phyloP scores from a whole-genome alignment of 805 yeast species.

The Ogataea degrootiae region DNA sequence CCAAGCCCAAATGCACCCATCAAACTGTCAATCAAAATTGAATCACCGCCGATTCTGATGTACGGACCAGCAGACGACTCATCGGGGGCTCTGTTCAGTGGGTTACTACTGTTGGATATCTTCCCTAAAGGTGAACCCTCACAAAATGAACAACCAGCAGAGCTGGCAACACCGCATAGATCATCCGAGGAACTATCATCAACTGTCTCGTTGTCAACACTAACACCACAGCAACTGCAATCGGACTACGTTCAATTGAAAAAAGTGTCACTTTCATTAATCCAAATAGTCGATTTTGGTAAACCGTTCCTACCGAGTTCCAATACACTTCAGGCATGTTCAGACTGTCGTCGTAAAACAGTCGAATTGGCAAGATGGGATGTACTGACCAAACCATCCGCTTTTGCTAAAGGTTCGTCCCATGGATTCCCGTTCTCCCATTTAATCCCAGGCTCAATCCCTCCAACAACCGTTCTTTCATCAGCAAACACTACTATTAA shows the following conservation, averaged over 20 bases:
- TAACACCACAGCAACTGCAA: slow-evolving; percentile 15
- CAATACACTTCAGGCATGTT: slow-evolving; percentile 45
- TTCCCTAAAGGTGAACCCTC: slow-evolving; percentile 15
- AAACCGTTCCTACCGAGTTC: slow-evolving; percentile 63
- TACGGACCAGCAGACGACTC: slow-evolving; percentile 78
- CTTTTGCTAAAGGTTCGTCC: slow-evolving; percentile 54
- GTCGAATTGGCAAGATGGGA: slow-evolving; percentile 86
- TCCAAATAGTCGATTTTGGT: slow-evolving; percentile 65
- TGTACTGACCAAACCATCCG: slow-evolving; percentile 54
- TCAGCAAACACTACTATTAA: slow-evolving; percentile 47
- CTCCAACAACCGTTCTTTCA: slow-evolving; percentile 72
- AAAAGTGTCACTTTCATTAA: slow-evolving; percentile 57
- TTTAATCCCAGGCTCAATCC: slow-evolving; percentile 80
- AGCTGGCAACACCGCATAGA: background rate
- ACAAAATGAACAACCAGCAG: slow-evolving; percentile 1
- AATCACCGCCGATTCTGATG: slow-evolving; percentile 85
- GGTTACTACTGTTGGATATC: slow-evolving; percentile 61
- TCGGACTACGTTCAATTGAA: slow-evolving; percentile 45
- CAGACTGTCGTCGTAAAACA: slow-evolving; percentile 48
- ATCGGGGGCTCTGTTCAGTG: slow-evolving; percentile 82
- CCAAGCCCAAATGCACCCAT: slow-evolving; percentile 22
- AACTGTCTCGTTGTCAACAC: slow-evolving; percentile 20
- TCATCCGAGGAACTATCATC: slow-evolving; percentile 4
- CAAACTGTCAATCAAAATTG: slow-evolving; percentile 57
- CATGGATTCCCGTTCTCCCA: slow-evolving; percentile 93